Percentiles rank a stretch among this genome's conserved stretches.
Conservation (phyloP, 257 asterid species). For the Solanum gandarillasii region DNA sequence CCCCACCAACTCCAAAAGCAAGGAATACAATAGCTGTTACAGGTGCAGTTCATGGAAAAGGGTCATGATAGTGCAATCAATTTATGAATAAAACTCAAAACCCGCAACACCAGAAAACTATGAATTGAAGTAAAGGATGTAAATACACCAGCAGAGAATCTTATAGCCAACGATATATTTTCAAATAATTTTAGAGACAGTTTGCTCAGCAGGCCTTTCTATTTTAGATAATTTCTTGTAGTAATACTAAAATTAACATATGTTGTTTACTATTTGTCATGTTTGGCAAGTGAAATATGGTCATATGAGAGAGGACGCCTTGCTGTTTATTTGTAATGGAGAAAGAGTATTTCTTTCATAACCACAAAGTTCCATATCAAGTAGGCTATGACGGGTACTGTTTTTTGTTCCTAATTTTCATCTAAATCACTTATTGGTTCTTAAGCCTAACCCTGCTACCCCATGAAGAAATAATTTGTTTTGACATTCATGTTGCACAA, state of each 20-base stretch:
- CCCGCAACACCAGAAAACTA: background rate
- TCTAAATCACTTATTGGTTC: background rate
- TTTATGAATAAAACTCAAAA: background rate
- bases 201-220: background rate
- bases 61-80: background rate
- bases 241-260: background rate
- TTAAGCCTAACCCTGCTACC: background rate
- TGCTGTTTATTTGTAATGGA: background rate
- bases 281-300: background rate
- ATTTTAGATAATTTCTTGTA: background rate
- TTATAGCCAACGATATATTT: background rate
- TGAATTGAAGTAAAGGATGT: background rate
- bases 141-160: background rate
- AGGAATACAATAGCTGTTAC: background rate
- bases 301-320: background rate
- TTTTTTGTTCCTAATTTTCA: background rate
- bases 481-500: background rate
- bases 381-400: background rate
- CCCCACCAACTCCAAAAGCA: background rate
- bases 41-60: background rate
- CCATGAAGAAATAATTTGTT: background rate
- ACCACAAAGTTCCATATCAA: background rate
- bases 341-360: background rate
- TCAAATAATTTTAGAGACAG: background rate
- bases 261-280: too few species aligned